Base-by-base conservation (phyloP, 2,329 filamentous ascomycete species). In the Aspergillus phoenicis region DNA sequence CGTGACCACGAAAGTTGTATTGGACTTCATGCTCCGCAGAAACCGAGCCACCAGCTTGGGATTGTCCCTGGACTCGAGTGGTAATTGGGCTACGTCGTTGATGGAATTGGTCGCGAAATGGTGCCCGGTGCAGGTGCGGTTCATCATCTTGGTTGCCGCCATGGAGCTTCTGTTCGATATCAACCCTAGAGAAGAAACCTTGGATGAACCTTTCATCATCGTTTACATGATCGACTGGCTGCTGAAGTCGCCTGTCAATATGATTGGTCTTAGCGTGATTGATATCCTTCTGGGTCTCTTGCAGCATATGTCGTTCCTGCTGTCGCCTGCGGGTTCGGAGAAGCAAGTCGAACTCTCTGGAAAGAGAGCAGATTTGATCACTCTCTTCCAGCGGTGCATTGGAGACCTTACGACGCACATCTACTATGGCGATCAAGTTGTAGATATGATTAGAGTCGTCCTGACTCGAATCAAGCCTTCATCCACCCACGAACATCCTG, bases 231-330 rank as follows among this genome's bases (percentile, higher is more conserved):
- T 97, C 61, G 88, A 91, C 62, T 91, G 90, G 64, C 83, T 98
- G 8, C 81, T 99, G 51, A 89, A 90, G 55, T 97, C 94, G 0
- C 88, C 94, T 45, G 88, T 96, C 71, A 98, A 97, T 76, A 84
- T 98, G 72, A 97, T 99, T 63, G 95, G 95, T 1, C 82, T 99
- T 49, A 97, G 93, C 73, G 90, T 98, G 56, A 98, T 98, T 88
- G 95, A 99, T 74, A 89, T 98, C 17, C 81, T 98, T 28, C 82
- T 96, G 13, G 90, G 92, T 1, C 82, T 99, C 13, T 86, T 97
- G 64, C 89, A 91, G 65, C 92, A 96, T 72, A 90, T 94, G 73
- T 86, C 92, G 67, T 85, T 88, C 69, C 81, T 96, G 8, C 83
- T 97, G 13, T 90, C 91, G 69, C 83, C 91, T 28, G 79, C 80